A percentile compares a stretch with the other conserved stretches of the same genome.
Evolutionary conservation across 805 yeast species (phyloP).

Genomic region (Priceomyces melissophilus): DNA sequence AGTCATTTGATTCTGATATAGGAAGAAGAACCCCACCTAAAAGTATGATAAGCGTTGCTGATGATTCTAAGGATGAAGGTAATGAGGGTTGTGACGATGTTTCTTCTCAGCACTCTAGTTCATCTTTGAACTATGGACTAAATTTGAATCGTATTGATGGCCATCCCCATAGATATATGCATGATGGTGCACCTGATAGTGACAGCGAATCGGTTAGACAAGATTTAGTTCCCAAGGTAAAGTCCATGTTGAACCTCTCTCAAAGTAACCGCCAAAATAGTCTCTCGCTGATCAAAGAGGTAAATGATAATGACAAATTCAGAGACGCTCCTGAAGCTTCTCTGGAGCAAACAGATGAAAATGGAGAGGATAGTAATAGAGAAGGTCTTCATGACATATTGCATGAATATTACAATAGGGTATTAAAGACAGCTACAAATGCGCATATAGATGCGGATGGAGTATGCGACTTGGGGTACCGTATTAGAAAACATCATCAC

Average conservation of each 20-base stretch:
- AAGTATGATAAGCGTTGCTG: slow-evolving; percentile 37
- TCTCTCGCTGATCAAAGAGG: background rate
- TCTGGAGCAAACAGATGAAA: background rate
- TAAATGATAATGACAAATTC: background rate
- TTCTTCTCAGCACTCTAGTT: slow-evolving; percentile 21
- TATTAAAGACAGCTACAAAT: slow-evolving; percentile 9
- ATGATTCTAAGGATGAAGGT: background rate
- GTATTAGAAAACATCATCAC: slow-evolving; percentile 41
- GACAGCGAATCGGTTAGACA: background rate
- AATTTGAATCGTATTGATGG: background rate
- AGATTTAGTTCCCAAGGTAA: slow-evolving; percentile 14
- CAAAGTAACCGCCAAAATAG: slow-evolving; percentile 7
- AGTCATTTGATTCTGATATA: slow-evolving; percentile 10
- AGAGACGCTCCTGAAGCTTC: background rate
- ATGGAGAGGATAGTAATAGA: background rate
- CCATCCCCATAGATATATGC: background rate
- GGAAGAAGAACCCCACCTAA: slow-evolving; percentile 26
- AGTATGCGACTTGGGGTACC: slow-evolving; percentile 39
- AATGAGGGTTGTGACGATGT: slow-evolving; percentile 10
- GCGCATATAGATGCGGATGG: slow-evolving; percentile 25
- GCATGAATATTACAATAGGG: background rate
- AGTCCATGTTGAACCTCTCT: slow-evolving; percentile 29
- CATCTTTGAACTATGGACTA: slow-evolving; percentile 15
- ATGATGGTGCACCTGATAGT: background rate
- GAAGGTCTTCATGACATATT: background rate